Evolutionary conservation across 225 moss, liverwort and hornwort genomes (phyloP).

Genomic region (Polytrichum formosum): DNA sequence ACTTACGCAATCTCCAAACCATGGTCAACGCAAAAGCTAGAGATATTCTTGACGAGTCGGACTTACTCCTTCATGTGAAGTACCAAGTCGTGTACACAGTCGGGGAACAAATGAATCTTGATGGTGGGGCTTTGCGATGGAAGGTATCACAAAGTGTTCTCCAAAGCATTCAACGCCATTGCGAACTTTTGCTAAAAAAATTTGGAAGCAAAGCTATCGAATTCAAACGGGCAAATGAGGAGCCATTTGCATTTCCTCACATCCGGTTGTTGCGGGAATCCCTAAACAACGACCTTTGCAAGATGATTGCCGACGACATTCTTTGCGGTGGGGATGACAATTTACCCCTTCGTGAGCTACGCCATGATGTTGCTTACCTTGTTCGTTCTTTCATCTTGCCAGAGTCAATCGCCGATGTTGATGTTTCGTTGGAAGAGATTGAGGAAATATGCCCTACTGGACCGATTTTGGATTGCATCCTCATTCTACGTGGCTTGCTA

Average conservation of each 20-base stretch:
- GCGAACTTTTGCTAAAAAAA: not conserved
- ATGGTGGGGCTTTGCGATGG: conserved; percentile 18
- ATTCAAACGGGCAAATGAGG: conserved; percentile 10
- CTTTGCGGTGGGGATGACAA: conserved; percentile 16
- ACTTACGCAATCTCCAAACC: not conserved
- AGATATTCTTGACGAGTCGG: conserved; percentile 43
- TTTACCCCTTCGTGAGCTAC: conserved; percentile 14
- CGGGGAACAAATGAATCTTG: conserved; percentile 32
- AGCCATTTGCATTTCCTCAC: conserved; percentile 30
- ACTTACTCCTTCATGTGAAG: conserved; percentile 37
- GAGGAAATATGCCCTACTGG: not conserved
- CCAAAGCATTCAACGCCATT: conserved; percentile 14
- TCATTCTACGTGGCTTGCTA: conserved; percentile 34
- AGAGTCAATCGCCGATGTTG: not conserved
- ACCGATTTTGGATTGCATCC: not conserved
- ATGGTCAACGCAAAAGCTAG: conserved; percentile 13
- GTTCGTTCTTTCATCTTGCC: conserved; percentile 18
- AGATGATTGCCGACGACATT: conserved; percentile 18
- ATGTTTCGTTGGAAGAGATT: conserved; percentile 8
- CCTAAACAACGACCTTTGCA: conserved; percentile 2
- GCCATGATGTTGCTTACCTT: not conserved
- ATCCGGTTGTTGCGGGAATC: conserved; percentile 16
- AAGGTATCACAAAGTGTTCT: conserved; percentile 30
- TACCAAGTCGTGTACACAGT: conserved; percentile 44
- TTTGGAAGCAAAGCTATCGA: conserved; percentile 9